These are phyloP conservation scores for Penicillium nucicola DNA, from an alignment of 495 filamentous ascomycete genomes.

Conservation along the genomic window DNA sequence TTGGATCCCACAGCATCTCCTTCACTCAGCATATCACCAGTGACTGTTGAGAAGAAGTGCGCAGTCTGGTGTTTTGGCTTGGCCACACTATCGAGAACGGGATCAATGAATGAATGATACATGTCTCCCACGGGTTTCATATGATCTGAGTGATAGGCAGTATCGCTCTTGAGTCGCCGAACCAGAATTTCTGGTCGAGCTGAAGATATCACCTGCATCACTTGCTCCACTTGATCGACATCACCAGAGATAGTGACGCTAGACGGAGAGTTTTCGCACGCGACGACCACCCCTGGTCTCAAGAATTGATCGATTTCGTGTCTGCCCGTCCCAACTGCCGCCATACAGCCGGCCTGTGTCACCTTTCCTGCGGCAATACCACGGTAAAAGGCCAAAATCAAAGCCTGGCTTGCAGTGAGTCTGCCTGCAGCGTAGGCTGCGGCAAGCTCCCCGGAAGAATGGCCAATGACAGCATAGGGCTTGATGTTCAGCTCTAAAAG, in stretches of 20 bases:
- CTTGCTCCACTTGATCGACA: too few relatives aligned
- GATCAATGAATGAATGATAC: neutral
- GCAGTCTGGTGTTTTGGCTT: neutral
- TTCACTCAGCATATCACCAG: neutral
- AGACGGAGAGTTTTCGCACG: slow-evolving; percentile 19
- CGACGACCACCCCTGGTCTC: slow-evolving; percentile 2
- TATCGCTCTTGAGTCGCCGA: too few relatives aligned
- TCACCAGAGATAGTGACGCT: slow-evolving; percentile 31
- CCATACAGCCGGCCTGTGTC: slow-evolving; percentile 14
- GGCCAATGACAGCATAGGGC: slow-evolving; percentile 51
- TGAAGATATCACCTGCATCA: too few relatives aligned
- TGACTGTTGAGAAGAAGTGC: neutral
- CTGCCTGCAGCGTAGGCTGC: slow-evolving; percentile 58
- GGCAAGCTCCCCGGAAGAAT: slow-evolving; percentile 62
- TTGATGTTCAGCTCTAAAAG: slow-evolving; percentile 36
- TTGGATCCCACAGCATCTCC: neutral
- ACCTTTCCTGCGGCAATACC: slow-evolving; percentile 10
- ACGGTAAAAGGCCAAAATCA: slow-evolving; percentile 36
- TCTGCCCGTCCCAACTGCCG: slow-evolving; percentile 48
- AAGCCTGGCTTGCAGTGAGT: slow-evolving; percentile 36
- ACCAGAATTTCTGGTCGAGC: too few relatives aligned
- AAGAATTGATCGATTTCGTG: neutral
- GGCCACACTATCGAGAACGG: neutral
- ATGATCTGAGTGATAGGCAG: neutral
- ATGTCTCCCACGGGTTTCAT: neutral